Evolutionary conservation across 2,329 filamentous ascomycete species (phyloP).

Genomic region (Lithohypha guttulata): DNA sequence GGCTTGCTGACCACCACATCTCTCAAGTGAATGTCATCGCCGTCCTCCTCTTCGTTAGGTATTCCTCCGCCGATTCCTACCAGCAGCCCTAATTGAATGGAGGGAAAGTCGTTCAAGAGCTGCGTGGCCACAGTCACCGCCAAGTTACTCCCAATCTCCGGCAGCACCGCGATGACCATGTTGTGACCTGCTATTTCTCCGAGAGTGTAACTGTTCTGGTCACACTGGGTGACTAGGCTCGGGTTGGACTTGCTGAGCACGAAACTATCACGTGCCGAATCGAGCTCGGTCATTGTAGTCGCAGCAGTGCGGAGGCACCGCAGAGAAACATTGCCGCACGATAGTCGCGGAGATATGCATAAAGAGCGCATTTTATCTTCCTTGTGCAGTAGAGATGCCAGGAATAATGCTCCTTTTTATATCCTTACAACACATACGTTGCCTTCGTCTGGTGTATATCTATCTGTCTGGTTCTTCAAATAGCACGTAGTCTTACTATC

Average conservation of each 20-base stretch:
- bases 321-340: too few relatives aligned
- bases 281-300: too few relatives aligned
- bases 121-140: conserved; percentile 12
- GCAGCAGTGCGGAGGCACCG: too few relatives aligned
- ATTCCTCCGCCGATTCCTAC: conserved; percentile 34
- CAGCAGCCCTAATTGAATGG: conserved; percentile 27
- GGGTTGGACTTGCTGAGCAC: conserved; percentile 15
- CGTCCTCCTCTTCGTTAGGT: conserved; percentile 12
- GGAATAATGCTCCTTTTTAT: too few relatives aligned
- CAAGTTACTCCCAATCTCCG: conserved; percentile 10
- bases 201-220: conserved; percentile 14
- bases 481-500: too few relatives aligned
- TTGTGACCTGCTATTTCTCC: conserved; percentile 17
- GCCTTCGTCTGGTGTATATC: too few relatives aligned
- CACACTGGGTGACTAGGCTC: conserved; percentile 1
- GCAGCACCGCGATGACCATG: conserved; percentile 17
- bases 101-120: conserved; percentile 15
- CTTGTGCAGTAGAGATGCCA: too few relatives aligned
- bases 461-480: too few relatives aligned
- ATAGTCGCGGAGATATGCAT: too few relatives aligned
- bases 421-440: too few relatives aligned
- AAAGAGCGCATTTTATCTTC: too few relatives aligned
- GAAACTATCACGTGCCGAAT: too few relatives aligned
- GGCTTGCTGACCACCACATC: conserved; percentile 23
- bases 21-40: conserved; percentile 20